Base-by-base conservation (phyloP, 2,329 filamentous ascomycete genomes). In the Zasmidium cellare region DNA sequence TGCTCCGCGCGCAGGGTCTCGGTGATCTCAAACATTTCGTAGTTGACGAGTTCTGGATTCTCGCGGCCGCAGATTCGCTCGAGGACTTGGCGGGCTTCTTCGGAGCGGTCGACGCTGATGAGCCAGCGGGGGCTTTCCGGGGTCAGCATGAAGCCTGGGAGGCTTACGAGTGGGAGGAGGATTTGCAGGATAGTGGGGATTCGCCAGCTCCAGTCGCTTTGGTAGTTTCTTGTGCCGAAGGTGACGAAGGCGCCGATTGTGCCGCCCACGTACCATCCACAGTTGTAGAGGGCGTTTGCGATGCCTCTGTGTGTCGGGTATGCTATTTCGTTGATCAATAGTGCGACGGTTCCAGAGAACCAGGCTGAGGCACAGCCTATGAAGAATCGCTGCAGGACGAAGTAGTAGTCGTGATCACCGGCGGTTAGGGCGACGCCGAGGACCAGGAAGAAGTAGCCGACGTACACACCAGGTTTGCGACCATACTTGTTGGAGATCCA, bases 21-120 rank as follows among this genome's bases (percentile, higher is more conserved):
- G 6, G 53, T 52, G 22, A 89, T 89, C 74, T 89, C 86, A 45
- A 80, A 80, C 70, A 80, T 87, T 70, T 89, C 84, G 69, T 86
- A 86, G 65, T 86, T 83, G 12, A 89, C 86, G 1, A 84, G 83
- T 65, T 87, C 78, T 22, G 85, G 85, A n/a, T 85, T 65, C 3
- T 77, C 78, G 58, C 77, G 73, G 19, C 80, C 84, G 66, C 89
- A 87, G 68, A 85, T 84, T 67, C 84, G 83, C 65, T 67, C 61
- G 56, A 63, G 53, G 60, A 69, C 59, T 20, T 74, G 77, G 28
- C 58, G 49, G n/a, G 58, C 60, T 22, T 63, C 60, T 25, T 58
- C 55, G 45, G 45, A 28, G 51, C 58, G 18, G 48, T 51, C 60
- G 53, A 61, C 9, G 46, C 22, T 38, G 61, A 60, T 28, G 53